Percentiles rank a stretch among this genome's conserved stretches.
phyloP scores from a whole-genome alignment of 129 eudicot species.

The Saposhnikovia divaricata region DNA sequence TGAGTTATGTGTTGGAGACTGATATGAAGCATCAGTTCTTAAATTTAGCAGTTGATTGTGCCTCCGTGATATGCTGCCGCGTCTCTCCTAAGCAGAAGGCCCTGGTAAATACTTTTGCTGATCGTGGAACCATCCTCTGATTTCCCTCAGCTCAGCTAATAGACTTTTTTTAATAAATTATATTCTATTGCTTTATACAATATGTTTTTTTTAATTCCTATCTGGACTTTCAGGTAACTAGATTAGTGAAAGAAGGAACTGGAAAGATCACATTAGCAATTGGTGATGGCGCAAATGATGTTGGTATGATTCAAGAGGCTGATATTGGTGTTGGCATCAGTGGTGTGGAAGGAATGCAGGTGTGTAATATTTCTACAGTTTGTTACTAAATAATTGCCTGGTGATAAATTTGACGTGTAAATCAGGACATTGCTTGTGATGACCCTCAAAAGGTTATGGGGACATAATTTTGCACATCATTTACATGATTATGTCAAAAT shows the following conservation, averaged over 20 bases:
- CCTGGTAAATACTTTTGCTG: conserved; percentile 24
- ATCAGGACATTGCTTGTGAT: not conserved
- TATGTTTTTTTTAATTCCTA: not conserved
- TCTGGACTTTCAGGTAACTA: conserved; percentile 36
- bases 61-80: conserved; percentile 71
- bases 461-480: not conserved
- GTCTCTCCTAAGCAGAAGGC: conserved; percentile 75
- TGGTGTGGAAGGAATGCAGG: conserved; percentile 82
- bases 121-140: not conserved
- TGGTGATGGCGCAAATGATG: conserved; percentile 79
- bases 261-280: conserved; percentile 62
- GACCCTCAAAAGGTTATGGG: not conserved
- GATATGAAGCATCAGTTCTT: conserved; percentile 55
- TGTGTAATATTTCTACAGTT: conserved; percentile 17
- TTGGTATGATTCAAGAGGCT: conserved; percentile 77
- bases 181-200: not conserved
- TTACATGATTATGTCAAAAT: not conserved
- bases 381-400: not conserved
- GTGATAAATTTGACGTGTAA: not conserved
- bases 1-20: conserved; percentile 47
- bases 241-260: conserved; percentile 66
- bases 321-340: conserved; percentile 74
- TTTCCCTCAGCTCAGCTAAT: not conserved
- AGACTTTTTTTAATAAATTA: not conserved
- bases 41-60: conserved; percentile 52